phyloP scores from a whole-genome alignment of 1,139 yeast genomes.

The Yamadazyma sp. region DNA sequence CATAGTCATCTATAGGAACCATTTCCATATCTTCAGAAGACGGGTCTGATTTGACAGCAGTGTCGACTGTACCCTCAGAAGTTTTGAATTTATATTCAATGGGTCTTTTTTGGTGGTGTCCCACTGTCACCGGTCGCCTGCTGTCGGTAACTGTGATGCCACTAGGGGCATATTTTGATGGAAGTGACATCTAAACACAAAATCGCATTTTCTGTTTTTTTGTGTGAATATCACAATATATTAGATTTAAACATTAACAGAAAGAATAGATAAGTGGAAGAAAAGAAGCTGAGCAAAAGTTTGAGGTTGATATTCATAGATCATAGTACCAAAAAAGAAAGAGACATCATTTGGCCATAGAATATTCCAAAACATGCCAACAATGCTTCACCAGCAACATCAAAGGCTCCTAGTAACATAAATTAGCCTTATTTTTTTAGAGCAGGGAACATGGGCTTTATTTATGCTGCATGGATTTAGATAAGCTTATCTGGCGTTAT shows the following conservation, averaged over 20 bases:
- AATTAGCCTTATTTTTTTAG: not conserved
- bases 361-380: not conserved
- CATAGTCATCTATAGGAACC: slow-evolving; percentile 49
- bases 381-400: not conserved
- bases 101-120: slow-evolving; percentile 20
- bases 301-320: too few species aligned
- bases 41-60: slow-evolving; percentile 21
- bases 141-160: slow-evolving; percentile 37
- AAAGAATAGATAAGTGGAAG: not conserved
- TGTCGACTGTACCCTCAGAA: slow-evolving; percentile 34
- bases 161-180: slow-evolving; percentile 46
- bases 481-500: not conserved
- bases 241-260: not conserved
- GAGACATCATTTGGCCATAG: slow-evolving; percentile 2
- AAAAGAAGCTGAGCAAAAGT: too few species aligned
- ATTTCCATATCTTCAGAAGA: slow-evolving; percentile 48
- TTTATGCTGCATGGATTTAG: not conserved
- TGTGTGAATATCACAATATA: not conserved
- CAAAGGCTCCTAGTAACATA: not conserved
- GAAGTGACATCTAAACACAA: slow-evolving; percentile 22
- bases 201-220: too few species aligned
- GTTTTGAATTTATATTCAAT: slow-evolving; percentile 27
- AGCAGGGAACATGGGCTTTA: not conserved
- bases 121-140: slow-evolving; percentile 32
- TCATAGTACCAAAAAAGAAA: too few species aligned